Conservation (phyloP, 2,329 filamentous ascomycete species). For the Fusarium haematococcum region DNA sequence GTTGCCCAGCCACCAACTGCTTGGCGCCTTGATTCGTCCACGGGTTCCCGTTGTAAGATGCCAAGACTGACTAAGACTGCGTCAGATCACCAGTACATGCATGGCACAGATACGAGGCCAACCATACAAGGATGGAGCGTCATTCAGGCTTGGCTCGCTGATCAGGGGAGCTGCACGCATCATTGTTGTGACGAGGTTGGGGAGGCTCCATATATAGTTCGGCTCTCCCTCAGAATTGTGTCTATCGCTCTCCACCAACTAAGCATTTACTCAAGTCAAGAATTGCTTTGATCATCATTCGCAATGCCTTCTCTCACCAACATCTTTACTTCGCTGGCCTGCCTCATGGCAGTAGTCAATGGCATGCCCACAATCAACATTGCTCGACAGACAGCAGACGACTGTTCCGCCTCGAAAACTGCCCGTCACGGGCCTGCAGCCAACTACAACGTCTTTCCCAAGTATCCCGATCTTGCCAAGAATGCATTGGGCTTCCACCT, state of each 20-base stretch:
- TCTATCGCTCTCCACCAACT: neutral
- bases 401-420: neutral
- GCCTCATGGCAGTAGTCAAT: slow-evolving; percentile 9
- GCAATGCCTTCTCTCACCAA: slow-evolving; percentile 25
- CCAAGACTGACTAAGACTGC: slow-evolving; percentile 1
- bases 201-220: neutral
- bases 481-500: slow-evolving; percentile 33
- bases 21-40: neutral
- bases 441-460: slow-evolving; percentile 32
- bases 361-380: slow-evolving; percentile 8
- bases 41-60: neutral
- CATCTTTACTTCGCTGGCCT: slow-evolving; percentile 7
- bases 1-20: neutral
- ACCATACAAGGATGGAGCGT: neutral
- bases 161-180: neutral
- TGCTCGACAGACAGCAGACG: slow-evolving; percentile 13
- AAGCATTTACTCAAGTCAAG: neutral
- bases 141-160: neutral
- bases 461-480: slow-evolving; percentile 25
- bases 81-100: neutral
- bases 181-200: neutral
- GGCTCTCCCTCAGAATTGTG: neutral
- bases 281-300: neutral
- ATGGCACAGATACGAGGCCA: neutral
- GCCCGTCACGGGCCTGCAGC: neutral